A percentile compares a stretch with the other conserved stretches of the same genome.
Conservation (phyloP, 164 flowering plant species). For the Hamamelis virginiana region DNA sequence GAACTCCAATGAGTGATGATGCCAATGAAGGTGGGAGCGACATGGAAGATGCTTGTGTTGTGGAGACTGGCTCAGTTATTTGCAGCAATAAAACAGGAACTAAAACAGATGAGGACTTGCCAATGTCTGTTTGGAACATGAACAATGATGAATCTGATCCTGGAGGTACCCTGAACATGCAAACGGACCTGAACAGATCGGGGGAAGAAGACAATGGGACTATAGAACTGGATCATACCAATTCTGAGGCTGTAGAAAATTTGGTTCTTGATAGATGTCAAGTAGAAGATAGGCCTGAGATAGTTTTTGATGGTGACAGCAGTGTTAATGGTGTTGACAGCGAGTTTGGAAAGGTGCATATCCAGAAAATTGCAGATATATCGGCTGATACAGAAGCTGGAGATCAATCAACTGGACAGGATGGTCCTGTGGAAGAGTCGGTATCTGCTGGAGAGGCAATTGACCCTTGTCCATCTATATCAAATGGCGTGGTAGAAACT, state of each 20-base stretch:
- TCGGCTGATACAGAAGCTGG: slow-evolving; percentile 12
- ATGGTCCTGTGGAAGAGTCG: neutral
- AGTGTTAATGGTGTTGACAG: slow-evolving; percentile 8
- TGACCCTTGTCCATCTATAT: slow-evolving; percentile 4
- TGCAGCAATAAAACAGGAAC: slow-evolving; percentile 46
- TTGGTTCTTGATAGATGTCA: slow-evolving; percentile 12
- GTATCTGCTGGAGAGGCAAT: slow-evolving; percentile 10
- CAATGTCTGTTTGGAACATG: slow-evolving; percentile 18
- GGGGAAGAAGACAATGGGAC: slow-evolving; percentile 19
- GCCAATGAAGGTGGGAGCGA: slow-evolving; percentile 74
- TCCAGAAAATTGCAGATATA: slow-evolving; percentile 2
- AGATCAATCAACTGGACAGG: slow-evolving; percentile 7
- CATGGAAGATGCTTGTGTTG: slow-evolving; percentile 60
- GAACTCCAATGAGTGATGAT: slow-evolving; percentile 44
- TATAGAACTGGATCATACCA: slow-evolving; percentile 21
- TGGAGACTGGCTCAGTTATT: slow-evolving; percentile 52
- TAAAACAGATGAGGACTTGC: slow-evolving; percentile 49
- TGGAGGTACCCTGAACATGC: slow-evolving; percentile 19
- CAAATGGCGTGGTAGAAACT: slow-evolving; percentile 10
- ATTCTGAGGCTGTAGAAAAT: slow-evolving; percentile 16
- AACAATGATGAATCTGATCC: slow-evolving; percentile 27
- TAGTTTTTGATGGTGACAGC: slow-evolving; percentile 17
- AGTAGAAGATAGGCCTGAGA: slow-evolving; percentile 13
- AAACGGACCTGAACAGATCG: slow-evolving; percentile 24
- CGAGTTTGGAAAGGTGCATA: slow-evolving; percentile 4